Evolutionary conservation across 441 rosid genomes (phyloP).

Genomic region (Euphorbia corollata): DNA sequence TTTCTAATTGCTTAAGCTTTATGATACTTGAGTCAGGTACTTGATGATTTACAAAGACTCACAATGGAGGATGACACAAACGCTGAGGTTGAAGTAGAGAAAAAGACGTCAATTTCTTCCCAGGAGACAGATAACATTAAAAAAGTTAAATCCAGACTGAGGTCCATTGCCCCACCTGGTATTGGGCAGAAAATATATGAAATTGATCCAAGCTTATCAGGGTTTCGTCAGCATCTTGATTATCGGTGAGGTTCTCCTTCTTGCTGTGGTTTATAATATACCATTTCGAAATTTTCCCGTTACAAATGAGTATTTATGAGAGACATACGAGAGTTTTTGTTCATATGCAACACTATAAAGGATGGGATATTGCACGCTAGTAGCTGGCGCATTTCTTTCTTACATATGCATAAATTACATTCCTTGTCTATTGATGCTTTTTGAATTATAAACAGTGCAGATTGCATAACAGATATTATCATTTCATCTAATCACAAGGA

Average conservation of each 20-base stretch:
- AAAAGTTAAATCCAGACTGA: slow-evolving; percentile 32
- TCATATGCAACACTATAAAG: neutral
- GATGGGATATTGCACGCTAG: neutral
- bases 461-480: neutral
- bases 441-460: neutral
- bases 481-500: neutral
- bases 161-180: slow-evolving; percentile 65
- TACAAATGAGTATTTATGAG: neutral
- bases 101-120: slow-evolving; percentile 27
- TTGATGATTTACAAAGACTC: slow-evolving; percentile 27
- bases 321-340: neutral
- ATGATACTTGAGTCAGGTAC: slow-evolving; percentile 29
- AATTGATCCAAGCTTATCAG: slow-evolving; percentile 65
- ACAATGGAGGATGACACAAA: slow-evolving; percentile 38
- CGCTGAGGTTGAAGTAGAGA: slow-evolving; percentile 33
- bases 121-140: slow-evolving; percentile 23
- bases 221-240: slow-evolving; percentile 65
- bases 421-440: no score
- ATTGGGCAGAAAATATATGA: slow-evolving; percentile 70
- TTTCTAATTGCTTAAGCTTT: slow-evolving; percentile 7
- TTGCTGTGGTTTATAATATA: neutral
- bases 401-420: neutral
- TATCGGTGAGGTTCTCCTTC: slow-evolving; percentile 52
- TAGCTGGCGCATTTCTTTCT: neutral
- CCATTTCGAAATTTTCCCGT: neutral